Conservation (phyloP, 192 early-diverging fungal genomes). For the Lobosporangium transversale region DNA sequence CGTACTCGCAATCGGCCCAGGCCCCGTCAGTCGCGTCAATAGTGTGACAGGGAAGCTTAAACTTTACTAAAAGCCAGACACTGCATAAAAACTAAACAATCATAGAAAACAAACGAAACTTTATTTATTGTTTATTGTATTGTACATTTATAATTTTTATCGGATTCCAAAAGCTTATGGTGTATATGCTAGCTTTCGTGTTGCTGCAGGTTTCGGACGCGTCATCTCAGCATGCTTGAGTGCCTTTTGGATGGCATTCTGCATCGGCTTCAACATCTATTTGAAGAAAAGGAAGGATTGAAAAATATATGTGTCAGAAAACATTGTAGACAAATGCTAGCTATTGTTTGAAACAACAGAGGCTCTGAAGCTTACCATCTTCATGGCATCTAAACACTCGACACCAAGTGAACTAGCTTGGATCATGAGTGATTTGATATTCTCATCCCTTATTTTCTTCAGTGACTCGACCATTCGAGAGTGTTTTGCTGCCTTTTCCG, state of each 20-base stretch:
- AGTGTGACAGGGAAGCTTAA: slow-evolving; percentile 45
- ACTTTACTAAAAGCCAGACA: slow-evolving; percentile 20
- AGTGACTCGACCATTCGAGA: slow-evolving; percentile 58
- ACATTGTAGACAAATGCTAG: neutral
- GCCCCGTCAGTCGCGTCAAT: slow-evolving; percentile 52
- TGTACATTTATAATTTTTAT: neutral
- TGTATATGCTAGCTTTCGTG: slow-evolving; percentile 7
- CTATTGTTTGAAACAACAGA: neutral
- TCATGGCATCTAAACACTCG: slow-evolving; percentile 29
- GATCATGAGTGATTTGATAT: slow-evolving; percentile 51
- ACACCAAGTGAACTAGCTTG: slow-evolving; percentile 48
- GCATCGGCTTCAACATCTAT: slow-evolving; percentile 57
- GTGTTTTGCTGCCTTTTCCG: slow-evolving; percentile 61
- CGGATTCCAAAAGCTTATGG: neutral
- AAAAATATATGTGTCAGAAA: neutral
- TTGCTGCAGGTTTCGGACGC: slow-evolving; percentile 5
- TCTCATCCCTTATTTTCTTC: slow-evolving; percentile 54
- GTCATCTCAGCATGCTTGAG: slow-evolving; percentile 53
- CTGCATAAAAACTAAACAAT: neutral
- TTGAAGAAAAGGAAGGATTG: neutral
- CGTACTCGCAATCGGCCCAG: slow-evolving; percentile 94
- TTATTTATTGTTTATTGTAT: neutral
- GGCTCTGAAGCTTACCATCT: slow-evolving; percentile 18
- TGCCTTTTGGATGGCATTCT: slow-evolving; percentile 54
- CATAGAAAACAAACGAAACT: neutral